Base-by-base conservation (phyloP, 1,284 basidiomycete genomes). In the Cryptococcus jaspeensis region DNA sequence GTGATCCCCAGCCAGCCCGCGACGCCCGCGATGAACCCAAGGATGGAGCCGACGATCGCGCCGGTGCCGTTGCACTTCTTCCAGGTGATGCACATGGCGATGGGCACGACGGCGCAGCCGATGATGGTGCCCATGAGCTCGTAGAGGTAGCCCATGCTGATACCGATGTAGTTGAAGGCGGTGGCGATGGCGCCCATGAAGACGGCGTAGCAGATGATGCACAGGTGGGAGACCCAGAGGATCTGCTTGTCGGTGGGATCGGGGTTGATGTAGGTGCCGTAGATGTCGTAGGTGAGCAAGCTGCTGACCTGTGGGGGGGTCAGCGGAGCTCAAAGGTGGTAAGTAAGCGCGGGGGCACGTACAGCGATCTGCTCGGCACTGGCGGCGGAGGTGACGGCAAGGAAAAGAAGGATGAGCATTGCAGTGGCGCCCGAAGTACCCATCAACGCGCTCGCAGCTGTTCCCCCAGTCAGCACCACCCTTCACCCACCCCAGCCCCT, bases 111-210 rank as follows among this genome's bases (percentile, higher is more conserved):
- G 2, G 84, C 92, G 2, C 87, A 87, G 1, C 91, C 90, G 16
- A 95, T 84, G 48, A 82, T 67, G 37, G 77, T 76, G 1, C 82
- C 82, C 66, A 80, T 78, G 9, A 74, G 70, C 44, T 73, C 52
- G 52, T 54, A 61, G 12, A 63, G 53, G 42, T 60, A 60, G 6
- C 62, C 47, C 89, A 92, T 89, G 6, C 85, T 87, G 54, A 97
- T 85, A 5, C 91, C 90, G 59, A 92, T 90, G 70, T 90, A 91
- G 78, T 83, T 87, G 81, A 94, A 96, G 57, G 92, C 88, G 35
- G 89, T 78, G 0, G 91, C 93, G 2, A 90, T 86, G 13, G 90
- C 65, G 32, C 87, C 90, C 84, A 92, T 91, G 47, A 88, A 80
- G 38, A 93, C 56, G 0, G 87, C 87, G 73, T 88, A 94, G 37